Evolutionary conservation across 2,329 filamentous ascomycete species (phyloP), one percentile per base, ranked within the genome.

Genomic region (Sporothrix pallida): DNA sequence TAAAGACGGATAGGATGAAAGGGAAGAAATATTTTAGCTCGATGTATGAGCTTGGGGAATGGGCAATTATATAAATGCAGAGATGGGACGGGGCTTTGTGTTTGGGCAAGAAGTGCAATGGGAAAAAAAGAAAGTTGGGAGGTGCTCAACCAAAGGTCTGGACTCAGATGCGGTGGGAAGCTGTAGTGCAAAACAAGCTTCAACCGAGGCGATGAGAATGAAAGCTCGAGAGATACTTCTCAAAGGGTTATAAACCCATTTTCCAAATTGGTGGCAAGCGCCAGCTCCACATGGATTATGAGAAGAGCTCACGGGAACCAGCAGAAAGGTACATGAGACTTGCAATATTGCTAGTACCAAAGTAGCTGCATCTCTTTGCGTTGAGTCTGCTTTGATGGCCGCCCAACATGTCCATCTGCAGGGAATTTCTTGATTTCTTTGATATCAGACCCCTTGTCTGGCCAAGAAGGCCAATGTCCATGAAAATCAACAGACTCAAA

Each of bases 321-420:
- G 26, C 44, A 31, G 20, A 42, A 23, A 13, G n/a, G 63, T 67
- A 50, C 44, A 48, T 31, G 63, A n/a, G 60, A 65, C 60, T 65
- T 65, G 10, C 37, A 8, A 10, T 15, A 10, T 6, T 23, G 37
- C n/a, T 17, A 4, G 3, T 65, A 23, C 2, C 10, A 6, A 65
- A n/a, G 37, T 15, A 46, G 37, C 37, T 10, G 8, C 10, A 3
- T 44, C 44, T n/a, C 3, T 44, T 12, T 44, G 31, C n/a, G 17
- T 63, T n/a, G 6, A n/a, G 10, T 63, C 5, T 20, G 3, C 31
- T 13, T 42, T 63, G 8, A 44, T 42, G 56, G 5, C 7, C 17
- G 13, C 3, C 13, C 37, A n/a, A 6, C 4, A 13, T 46, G 60
- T 23, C 56, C 4, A 37, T 6, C 23, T 37, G 31, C 31, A 37